These are phyloP conservation scores for Yamadazyma scolyti DNA, from an alignment of 805 yeast species.

Conservation along the genomic window DNA sequence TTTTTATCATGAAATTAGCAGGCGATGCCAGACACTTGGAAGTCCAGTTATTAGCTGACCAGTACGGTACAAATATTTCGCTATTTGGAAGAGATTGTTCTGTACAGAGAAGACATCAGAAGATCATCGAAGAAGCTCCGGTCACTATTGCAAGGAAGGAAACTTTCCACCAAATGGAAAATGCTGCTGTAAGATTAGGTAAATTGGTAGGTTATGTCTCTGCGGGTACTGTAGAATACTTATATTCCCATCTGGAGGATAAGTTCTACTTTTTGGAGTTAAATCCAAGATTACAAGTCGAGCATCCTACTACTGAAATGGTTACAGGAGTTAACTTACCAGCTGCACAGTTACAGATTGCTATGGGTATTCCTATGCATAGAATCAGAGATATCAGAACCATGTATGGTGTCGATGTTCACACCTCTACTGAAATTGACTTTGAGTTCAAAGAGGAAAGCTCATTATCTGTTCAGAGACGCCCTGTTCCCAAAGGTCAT, in stretches of 20 bases:
- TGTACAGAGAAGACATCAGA: slow-evolving; percentile 99
- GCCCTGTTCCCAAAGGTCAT: slow-evolving; percentile 96
- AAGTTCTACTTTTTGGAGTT: slow-evolving; percentile 94
- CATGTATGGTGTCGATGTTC: slow-evolving; percentile 94
- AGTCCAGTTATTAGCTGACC: slow-evolving; percentile 96
- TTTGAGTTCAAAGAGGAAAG: slow-evolving; percentile 77
- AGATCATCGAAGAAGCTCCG: slow-evolving; percentile 98
- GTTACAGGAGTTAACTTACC: slow-evolving; percentile 98
- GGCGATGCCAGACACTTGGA: slow-evolving; percentile 98
- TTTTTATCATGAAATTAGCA: slow-evolving; percentile 95
- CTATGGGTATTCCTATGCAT: slow-evolving; percentile 99
- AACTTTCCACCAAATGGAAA: slow-evolving; percentile 89
- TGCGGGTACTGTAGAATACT: slow-evolving; percentile 98
- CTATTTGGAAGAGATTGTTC: slow-evolving; percentile 99
- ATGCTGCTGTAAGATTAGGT: slow-evolving; percentile 97
- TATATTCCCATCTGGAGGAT: slow-evolving; percentile 90
- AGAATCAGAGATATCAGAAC: slow-evolving; percentile 90
- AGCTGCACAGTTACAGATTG: slow-evolving; percentile 97
- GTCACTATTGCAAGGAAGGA: slow-evolving; percentile 88
- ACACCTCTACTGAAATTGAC: slow-evolving; percentile 84
- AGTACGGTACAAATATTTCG: slow-evolving; percentile 96
- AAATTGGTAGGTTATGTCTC: slow-evolving; percentile 96
- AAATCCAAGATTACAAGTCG: slow-evolving; percentile 98
- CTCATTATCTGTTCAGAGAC: slow-evolving; percentile 75
- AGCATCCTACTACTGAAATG: slow-evolving; percentile 99